These are phyloP conservation scores for Calamus simplicifolius DNA, from an alignment of 176 grass and related monocot genomes.

Conservation along the genomic window DNA sequence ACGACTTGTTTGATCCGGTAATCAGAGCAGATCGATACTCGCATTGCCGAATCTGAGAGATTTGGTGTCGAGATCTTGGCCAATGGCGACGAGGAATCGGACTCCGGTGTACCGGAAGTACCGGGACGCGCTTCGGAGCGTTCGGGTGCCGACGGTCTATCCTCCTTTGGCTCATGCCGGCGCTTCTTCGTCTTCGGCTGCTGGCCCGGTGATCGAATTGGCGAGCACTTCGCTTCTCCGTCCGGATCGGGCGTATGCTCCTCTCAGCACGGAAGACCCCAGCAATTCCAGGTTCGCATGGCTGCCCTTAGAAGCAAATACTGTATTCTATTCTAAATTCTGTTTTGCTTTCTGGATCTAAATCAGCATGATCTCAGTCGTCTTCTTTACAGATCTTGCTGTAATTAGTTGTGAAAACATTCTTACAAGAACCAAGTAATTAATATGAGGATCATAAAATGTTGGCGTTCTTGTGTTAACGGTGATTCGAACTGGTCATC, in stretches of 20 bases:
- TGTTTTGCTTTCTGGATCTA: too few species aligned
- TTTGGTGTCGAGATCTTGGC: background rate
- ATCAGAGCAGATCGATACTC: background rate
- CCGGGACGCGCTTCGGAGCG: constrained; percentile 29
- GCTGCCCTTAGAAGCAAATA: too few species aligned
- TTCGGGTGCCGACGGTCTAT: constrained; percentile 24
- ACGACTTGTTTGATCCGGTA: too few species aligned
- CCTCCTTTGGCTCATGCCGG: background rate
- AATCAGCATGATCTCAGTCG: too few species aligned
- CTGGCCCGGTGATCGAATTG: constrained; percentile 20
- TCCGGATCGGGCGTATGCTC: constrained; percentile 23
- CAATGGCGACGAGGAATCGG: constrained; percentile 42
- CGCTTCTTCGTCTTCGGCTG: constrained; percentile 13
- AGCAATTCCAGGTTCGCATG: constrained; percentile 31
- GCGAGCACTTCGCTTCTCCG: constrained; percentile 35
- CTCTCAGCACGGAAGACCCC: constrained; percentile 33
- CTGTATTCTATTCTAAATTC: too few species aligned
- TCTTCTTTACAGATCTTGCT: too few species aligned
- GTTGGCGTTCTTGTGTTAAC: too few species aligned
- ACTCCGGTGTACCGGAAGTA: constrained; percentile 32
- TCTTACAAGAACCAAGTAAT: too few species aligned
- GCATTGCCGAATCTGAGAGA: background rate
- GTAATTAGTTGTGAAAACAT: too few species aligned
- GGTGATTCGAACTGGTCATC: too few species aligned
- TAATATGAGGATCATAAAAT: too few species aligned